These are phyloP conservation scores for Anisodus acutangulus DNA, from an alignment of 257 asterid species.

Conservation along the genomic window DNA sequence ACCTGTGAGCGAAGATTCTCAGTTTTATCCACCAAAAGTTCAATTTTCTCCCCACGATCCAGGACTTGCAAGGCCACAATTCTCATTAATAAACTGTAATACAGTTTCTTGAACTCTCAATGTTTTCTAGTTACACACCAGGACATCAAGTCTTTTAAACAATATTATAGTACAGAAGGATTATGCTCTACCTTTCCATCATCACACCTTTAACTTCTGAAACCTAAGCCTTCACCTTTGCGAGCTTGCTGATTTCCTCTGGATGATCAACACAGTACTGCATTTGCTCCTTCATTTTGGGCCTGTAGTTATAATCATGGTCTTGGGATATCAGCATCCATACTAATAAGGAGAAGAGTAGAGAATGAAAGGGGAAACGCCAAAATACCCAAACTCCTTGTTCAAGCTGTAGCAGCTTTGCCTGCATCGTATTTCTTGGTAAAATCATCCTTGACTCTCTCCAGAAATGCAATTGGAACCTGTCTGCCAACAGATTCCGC, in stretches of 20 bases:
- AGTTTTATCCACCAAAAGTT: conserved; percentile 88
- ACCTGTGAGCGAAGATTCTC: conserved; percentile 95
- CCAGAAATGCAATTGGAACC: conserved; percentile 84
- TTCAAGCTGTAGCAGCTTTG: conserved; percentile 94
- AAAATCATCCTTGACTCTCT: conserved; percentile 83
- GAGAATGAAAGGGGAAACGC: neutral
- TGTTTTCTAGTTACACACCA: neutral
- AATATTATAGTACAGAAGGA: neutral
- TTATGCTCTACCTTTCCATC: conserved; percentile 77
- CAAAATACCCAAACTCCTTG: conserved; percentile 78
- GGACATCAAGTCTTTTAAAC: neutral
- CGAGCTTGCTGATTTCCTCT: conserved; percentile 83
- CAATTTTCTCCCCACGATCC: conserved; percentile 95
- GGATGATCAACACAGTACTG: conserved; percentile 95
- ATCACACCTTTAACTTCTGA: conserved; percentile 96
- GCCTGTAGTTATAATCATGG: conserved; percentile 44
- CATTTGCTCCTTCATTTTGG: conserved; percentile 96
- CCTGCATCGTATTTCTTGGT: conserved; percentile 91
- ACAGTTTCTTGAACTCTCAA: neutral
- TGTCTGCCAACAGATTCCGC: conserved; percentile 92
- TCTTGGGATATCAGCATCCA: neutral
- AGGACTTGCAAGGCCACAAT: conserved; percentile 61
- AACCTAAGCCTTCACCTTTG: conserved; percentile 96
- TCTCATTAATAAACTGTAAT: conserved; percentile 5
- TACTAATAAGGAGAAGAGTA: neutral